Evolutionary conservation across 2,329 filamentous ascomycete genomes (phyloP).

Genomic region (Parafenestella ontariensis): DNA sequence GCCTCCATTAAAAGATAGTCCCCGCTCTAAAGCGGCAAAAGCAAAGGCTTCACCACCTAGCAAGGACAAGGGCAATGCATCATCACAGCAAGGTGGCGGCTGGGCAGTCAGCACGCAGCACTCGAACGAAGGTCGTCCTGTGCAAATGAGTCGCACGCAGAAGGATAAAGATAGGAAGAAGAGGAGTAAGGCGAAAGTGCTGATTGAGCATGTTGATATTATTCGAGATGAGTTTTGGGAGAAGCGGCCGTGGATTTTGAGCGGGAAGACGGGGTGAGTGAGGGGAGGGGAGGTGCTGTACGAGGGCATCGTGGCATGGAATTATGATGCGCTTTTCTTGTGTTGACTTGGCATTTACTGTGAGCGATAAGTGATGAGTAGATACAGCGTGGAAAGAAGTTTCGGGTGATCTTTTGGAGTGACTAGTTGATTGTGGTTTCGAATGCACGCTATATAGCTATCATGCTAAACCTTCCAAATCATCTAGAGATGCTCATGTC

Average conservation of each 20-base stretch:
- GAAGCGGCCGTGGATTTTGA: conserved; percentile 74
- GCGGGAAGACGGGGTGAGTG: conserved; percentile 40
- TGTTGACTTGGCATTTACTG: too few species aligned
- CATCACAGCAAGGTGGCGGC: conserved; percentile 12
- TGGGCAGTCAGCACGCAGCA: conserved; percentile 16
- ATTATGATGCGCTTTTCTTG: too few species aligned
- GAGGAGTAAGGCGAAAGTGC: conserved; percentile 78
- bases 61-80: conserved; percentile 9
- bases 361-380: too few species aligned
- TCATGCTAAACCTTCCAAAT: too few species aligned
- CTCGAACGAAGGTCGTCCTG: conserved; percentile 46
- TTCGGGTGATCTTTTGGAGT: not conserved
- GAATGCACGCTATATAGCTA: not conserved
- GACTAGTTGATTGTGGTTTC: not conserved
- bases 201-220: conserved; percentile 87
- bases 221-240: conserved; percentile 97
- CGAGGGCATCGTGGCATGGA: too few species aligned
- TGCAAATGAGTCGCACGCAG: conserved; percentile 76
- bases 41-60: not conserved
- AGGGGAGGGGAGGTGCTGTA: too few species aligned
- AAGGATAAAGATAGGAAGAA: conserved; percentile 82
- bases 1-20: not conserved
- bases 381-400: too few species aligned
- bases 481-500: too few species aligned
- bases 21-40: conserved; percentile 2